Percentiles rank a stretch among this genome's conserved stretches.
phyloP scores from a whole-genome alignment of 768 basidiomycete species.

The Tephrocybe sp. region DNA sequence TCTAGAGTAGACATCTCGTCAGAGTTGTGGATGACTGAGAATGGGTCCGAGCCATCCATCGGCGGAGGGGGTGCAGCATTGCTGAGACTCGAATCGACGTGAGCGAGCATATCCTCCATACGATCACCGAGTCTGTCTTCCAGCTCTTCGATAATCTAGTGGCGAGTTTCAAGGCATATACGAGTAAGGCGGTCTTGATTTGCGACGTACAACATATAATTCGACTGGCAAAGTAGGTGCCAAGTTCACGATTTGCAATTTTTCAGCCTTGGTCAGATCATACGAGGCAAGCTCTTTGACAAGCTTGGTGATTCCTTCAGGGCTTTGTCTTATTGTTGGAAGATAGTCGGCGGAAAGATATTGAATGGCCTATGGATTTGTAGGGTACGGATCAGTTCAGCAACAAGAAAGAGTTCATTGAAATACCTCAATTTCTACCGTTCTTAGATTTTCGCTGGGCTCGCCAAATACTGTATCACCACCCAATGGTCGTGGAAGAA shows the following conservation, averaged over 20 bases:
- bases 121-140: slow-evolving; percentile 77
- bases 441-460: slow-evolving; percentile 78
- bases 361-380: slow-evolving; percentile 73
- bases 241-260: slow-evolving; percentile 89
- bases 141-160: slow-evolving; percentile 87
- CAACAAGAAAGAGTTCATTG: background rate
- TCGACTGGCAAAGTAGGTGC: slow-evolving; percentile 82
- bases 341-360: slow-evolving; percentile 79
- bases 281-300: slow-evolving; percentile 66
- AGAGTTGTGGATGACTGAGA: background rate
- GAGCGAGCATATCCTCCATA: slow-evolving; percentile 64
- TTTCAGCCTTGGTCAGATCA: slow-evolving; percentile 86
- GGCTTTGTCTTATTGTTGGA: slow-evolving; percentile 65
- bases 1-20: background rate
- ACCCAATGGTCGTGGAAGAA: slow-evolving; percentile 5
- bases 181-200: background rate
- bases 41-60: slow-evolving; percentile 13
- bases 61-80: slow-evolving; percentile 14
- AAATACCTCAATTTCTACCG: slow-evolving; percentile 81
- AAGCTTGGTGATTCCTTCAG: slow-evolving; percentile 62
- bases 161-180: too few relatives aligned
- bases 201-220: slow-evolving; percentile 79
- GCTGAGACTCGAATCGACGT: slow-evolving; percentile 47
- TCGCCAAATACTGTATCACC: slow-evolving; percentile 31
- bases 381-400: background rate